Percentiles rank a stretch among this genome's conserved stretches.
Evolutionary conservation across 176 grass and related monocot species (phyloP).

Genomic region (Carex littledalei): DNA sequence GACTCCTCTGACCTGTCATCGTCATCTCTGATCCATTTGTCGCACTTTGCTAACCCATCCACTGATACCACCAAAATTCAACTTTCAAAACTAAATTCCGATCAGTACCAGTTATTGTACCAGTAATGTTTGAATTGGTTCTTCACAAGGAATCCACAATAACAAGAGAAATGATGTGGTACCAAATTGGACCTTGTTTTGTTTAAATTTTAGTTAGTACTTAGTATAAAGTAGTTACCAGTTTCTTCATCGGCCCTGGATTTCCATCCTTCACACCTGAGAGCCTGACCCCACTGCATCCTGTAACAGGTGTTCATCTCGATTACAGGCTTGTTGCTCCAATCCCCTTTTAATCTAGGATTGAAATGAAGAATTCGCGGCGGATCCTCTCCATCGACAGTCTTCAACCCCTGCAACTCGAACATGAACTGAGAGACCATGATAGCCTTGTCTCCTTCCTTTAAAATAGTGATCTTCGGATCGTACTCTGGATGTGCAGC

Average conservation of each 20-base stretch:
- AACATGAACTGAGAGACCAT: constrained; percentile 99
- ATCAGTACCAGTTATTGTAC: not conserved
- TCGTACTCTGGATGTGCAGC: constrained; percentile 60
- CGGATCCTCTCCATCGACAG: constrained; percentile 89
- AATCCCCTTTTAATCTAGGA: constrained; percentile 81
- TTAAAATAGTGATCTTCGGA: constrained; percentile 69
- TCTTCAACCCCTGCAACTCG: constrained; percentile 82
- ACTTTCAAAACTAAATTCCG: not conserved
- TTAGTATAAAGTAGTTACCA: constrained; percentile 22
- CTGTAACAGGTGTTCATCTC: constrained; percentile 99
- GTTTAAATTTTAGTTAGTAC: not conserved
- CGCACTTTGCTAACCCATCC: constrained; percentile 83
- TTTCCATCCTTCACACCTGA: constrained; percentile 78
- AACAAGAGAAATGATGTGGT: not conserved
- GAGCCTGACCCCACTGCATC: constrained; percentile 85
- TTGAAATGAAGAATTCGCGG: constrained; percentile 96
- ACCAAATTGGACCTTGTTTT: not conserved
- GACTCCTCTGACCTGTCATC: constrained; percentile 44
- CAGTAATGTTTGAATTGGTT: not conserved
- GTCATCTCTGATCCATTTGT: constrained; percentile 85
- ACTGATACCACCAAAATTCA: constrained; percentile 40
- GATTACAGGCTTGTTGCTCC: constrained; percentile 86
- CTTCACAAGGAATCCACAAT: not conserved
- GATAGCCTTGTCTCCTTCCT: constrained; percentile 56
- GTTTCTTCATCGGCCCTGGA: constrained; percentile 78